Percentiles rank a stretch among this genome's conserved stretches.
Evolutionary conservation across 768 basidiomycete genomes (phyloP).

Genomic region (Suillus sp.): DNA sequence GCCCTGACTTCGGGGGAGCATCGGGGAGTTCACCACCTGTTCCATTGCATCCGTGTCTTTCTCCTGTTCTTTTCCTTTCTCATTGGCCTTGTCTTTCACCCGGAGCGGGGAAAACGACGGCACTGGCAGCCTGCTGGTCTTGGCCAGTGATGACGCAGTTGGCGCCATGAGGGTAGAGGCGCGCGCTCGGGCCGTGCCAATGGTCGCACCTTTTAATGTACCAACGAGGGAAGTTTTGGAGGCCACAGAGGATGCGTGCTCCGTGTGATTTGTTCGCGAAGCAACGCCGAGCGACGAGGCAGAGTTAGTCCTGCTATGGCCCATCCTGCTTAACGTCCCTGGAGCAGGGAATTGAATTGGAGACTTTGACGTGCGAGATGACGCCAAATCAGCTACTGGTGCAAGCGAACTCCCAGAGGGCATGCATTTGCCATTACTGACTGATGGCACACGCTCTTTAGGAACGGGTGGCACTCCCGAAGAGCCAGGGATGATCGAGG

Average conservation of each 20-base stretch:
- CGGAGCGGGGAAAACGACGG: slow-evolving; percentile 19
- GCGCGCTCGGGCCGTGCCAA: slow-evolving; percentile 25
- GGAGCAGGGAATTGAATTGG: slow-evolving; percentile 22
- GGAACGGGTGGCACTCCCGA: slow-evolving; percentile 22
- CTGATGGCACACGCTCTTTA: slow-evolving; percentile 1
- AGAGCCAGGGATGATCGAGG: slow-evolving; percentile 21
- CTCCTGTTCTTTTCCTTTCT: slow-evolving; percentile 18
- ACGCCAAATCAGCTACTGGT: slow-evolving; percentile 15
- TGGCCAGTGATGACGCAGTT: slow-evolving; percentile 77
- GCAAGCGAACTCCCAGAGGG: slow-evolving; percentile 25
- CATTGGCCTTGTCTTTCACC: slow-evolving; percentile 17
- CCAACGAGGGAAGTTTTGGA: slow-evolving; percentile 23
- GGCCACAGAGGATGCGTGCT: slow-evolving; percentile 31
- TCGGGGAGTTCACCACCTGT: slow-evolving; percentile 38
- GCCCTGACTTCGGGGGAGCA: slow-evolving; percentile 27
- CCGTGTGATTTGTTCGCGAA: slow-evolving; percentile 27
- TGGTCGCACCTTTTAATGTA: slow-evolving; percentile 15
- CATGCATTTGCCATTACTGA: slow-evolving; percentile 20
- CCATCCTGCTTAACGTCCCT: slow-evolving; percentile 19
- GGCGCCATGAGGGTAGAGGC: slow-evolving; percentile 63
- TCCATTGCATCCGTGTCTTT: slow-evolving; percentile 27
- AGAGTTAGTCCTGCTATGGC: slow-evolving; percentile 21
- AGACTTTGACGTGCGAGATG: slow-evolving; percentile 24
- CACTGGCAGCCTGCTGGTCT: slow-evolving; percentile 37
- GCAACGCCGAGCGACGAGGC: slow-evolving; percentile 44